Evolutionary conservation across 306 rosid species (phyloP).

Genomic region (Inga oerstediana): DNA sequence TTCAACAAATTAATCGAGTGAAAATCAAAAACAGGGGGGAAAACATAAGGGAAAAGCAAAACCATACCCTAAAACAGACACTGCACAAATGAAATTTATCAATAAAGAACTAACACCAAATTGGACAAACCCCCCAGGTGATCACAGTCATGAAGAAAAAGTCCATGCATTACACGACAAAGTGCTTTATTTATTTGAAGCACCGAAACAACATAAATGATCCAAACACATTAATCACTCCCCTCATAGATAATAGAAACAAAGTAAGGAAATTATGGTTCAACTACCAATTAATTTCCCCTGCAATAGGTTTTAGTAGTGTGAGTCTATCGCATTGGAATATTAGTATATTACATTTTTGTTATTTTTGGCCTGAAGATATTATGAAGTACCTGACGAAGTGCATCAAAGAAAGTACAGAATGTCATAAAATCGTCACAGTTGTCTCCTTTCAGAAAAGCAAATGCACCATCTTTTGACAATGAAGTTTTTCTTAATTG

Average conservation of each 20-base stretch:
- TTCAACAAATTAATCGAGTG: too few relatives aligned
- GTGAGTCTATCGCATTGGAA: constrained; percentile 27
- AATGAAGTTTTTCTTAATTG: constrained; percentile 75
- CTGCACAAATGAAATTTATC: too few relatives aligned
- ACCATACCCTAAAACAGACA: too few relatives aligned
- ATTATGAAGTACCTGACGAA: constrained; percentile 50
- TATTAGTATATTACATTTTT: neutral
- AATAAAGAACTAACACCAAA: too few relatives aligned
- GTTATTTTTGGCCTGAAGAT: constrained; percentile 1
- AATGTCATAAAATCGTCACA: constrained; percentile 60
- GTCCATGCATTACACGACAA: neutral
- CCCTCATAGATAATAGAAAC: neutral
- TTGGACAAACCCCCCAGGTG: neutral
- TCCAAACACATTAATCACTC: neutral
- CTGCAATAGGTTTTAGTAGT: constrained; percentile 36
- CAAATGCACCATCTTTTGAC: constrained; percentile 77
- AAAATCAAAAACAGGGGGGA: too few relatives aligned
- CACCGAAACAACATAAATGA: neutral
- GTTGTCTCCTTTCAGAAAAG: constrained; percentile 78
- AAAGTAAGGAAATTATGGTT: neutral
- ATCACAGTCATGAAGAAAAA: neutral
- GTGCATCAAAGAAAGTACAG: constrained; percentile 69
- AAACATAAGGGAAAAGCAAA: too few relatives aligned
- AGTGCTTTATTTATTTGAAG: too few relatives aligned
- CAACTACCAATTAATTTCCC: constrained; percentile 56